phyloP scores from a whole-genome alignment of 2,329 filamentous ascomycete genomes.

The Hypoxylon sp. region DNA sequence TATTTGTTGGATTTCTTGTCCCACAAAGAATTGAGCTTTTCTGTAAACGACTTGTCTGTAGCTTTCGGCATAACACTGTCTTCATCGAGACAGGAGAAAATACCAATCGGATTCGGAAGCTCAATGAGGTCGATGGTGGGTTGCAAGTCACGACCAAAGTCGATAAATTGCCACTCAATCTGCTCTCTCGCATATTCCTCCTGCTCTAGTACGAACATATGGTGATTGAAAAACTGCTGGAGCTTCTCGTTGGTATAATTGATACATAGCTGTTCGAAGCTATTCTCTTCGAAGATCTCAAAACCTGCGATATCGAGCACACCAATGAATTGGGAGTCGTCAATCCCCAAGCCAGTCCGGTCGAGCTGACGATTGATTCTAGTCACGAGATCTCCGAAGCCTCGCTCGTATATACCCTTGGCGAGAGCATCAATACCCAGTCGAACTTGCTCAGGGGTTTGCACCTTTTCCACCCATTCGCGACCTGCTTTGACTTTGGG shows the following conservation, averaged over 20 bases:
- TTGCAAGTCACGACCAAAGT: slow-evolving; percentile 96
- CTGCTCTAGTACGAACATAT: slow-evolving; percentile 99
- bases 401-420: slow-evolving; percentile 97
- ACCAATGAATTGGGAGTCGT: slow-evolving; percentile 96
- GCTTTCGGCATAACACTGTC: slow-evolving; percentile 99
- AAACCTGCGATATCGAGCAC: slow-evolving; percentile 99
- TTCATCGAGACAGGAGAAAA: slow-evolving; percentile 97
- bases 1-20: slow-evolving; percentile 97
- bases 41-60: slow-evolving; percentile 95
- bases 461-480: slow-evolving; percentile 98
- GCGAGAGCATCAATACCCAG: slow-evolving; percentile 89
- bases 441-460: slow-evolving; percentile 95
- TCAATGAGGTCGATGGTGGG: slow-evolving; percentile 98
- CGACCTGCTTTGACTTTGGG: slow-evolving; percentile 94
- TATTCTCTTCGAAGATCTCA: slow-evolving; percentile 98
- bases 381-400: slow-evolving; percentile 90
- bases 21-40: slow-evolving; percentile 97
- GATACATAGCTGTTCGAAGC: slow-evolving; percentile 98
- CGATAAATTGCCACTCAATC: slow-evolving; percentile 99
- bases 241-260: slow-evolving; percentile 99
- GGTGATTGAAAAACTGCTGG: slow-evolving; percentile 99
- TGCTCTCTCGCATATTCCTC: slow-evolving; percentile 98
- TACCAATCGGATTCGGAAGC: slow-evolving; percentile 94
- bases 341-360: slow-evolving; percentile 81
- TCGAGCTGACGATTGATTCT: slow-evolving; percentile 94